Evolutionary conservation across 1,284 basidiomycete species (phyloP).

Genomic region (Naganishia sp.): DNA sequence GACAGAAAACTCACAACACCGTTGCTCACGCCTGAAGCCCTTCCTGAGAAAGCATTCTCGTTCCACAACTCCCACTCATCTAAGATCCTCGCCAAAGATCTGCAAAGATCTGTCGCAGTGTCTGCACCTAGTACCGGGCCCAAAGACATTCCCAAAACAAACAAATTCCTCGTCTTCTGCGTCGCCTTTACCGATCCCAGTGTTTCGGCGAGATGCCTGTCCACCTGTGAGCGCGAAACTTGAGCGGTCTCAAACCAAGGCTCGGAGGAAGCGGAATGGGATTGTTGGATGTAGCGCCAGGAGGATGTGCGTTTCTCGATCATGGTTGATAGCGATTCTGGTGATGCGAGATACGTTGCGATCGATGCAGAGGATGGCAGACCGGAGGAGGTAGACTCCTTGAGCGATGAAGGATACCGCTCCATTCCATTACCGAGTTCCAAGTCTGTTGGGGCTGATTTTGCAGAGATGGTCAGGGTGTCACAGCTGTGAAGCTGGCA

Average conservation of each 20-base stretch:
- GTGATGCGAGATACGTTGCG: neutral
- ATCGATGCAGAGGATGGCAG: too few species aligned
- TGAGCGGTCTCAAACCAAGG: conserved; percentile 53
- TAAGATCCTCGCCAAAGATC: conserved; percentile 49
- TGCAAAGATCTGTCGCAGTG: conserved; percentile 51
- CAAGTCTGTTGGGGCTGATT: too few species aligned
- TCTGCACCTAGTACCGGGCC: conserved; percentile 54
- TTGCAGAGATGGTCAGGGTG: too few species aligned
- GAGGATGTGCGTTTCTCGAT: conserved; percentile 31
- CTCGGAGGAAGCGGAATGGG: conserved; percentile 37
- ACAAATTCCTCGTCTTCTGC: conserved; percentile 39
- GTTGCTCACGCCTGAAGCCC: conserved; percentile 43
- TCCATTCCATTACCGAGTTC: too few species aligned
- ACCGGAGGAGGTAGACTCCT: too few species aligned
- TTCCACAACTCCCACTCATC: conserved; percentile 56
- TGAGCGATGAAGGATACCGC: too few species aligned
- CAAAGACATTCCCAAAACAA: conserved; percentile 55
- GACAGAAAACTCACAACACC: conserved; percentile 3
- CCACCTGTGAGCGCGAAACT: conserved; percentile 38
- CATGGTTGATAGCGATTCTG: neutral
- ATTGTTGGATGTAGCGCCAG: conserved; percentile 30
- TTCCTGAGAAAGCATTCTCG: conserved; percentile 43
- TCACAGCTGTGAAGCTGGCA: too few species aligned
- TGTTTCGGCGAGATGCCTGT: conserved; percentile 39
- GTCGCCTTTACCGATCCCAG: conserved; percentile 46